Evolutionary conservation across 1,139 yeast genomes (phyloP).

Genomic region (Scheffersomyces cryptocercus): DNA sequence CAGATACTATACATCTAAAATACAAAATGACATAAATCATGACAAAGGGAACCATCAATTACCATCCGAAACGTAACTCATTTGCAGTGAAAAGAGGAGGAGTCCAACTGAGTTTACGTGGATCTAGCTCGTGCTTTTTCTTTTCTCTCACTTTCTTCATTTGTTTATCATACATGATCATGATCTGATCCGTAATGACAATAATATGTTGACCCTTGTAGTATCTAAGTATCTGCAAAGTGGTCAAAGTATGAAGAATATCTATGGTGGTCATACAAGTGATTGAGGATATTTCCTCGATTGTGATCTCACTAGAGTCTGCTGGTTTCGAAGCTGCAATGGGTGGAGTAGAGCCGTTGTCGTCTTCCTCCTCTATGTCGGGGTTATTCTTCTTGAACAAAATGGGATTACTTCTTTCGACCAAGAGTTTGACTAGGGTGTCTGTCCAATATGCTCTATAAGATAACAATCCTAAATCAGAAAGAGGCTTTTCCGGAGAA

Average conservation of each 20-base stretch:
- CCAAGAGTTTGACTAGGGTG: conserved; percentile 70
- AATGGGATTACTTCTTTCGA: conserved; percentile 55
- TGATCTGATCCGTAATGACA: conserved; percentile 81
- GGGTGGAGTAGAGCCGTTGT: conserved; percentile 23
- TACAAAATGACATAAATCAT: too few species aligned
- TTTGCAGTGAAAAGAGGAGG: conserved; percentile 97
- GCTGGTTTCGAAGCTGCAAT: conserved; percentile 20
- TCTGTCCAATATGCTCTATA: conserved; percentile 98
- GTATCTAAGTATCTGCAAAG: conserved; percentile 84
- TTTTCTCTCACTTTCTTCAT: conserved; percentile 56
- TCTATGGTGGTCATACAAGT: conserved; percentile 98
- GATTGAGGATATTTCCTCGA: conserved; percentile 83
- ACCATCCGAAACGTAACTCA: conserved; percentile 95
- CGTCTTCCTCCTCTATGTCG: conserved; percentile 26
- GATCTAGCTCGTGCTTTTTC: conserved; percentile 77
- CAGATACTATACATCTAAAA: too few species aligned
- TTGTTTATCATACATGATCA: conserved; percentile 73
- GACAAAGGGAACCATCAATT: conserved; percentile 7
- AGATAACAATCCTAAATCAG: conserved; percentile 89
- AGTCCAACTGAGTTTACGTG: conserved; percentile 77
- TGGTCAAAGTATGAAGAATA: conserved; percentile 88
- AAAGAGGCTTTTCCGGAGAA: conserved; percentile 95
- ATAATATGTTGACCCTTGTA: conserved; percentile 96
- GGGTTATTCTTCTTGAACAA: conserved; percentile 43
- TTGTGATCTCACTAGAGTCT: conserved; percentile 68